A percentile compares a stretch with the other conserved stretches of the same genome.
Conservation (phyloP, 2,329 filamentous ascomycete genomes). For the Colletotrichum coccodes region DNA sequence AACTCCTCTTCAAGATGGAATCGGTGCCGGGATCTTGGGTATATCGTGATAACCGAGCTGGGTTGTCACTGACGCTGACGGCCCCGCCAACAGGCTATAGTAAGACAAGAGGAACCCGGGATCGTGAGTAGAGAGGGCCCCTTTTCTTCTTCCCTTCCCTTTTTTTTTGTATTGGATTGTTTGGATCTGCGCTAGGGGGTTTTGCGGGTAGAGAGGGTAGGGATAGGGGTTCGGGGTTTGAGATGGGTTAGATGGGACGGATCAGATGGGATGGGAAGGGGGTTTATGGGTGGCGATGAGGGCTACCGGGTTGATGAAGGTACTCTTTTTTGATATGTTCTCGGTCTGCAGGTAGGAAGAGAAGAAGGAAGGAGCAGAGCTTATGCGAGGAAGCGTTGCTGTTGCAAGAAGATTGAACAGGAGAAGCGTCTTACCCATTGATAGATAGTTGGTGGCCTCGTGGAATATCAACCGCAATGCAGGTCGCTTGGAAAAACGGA, state of each 20-base stretch:
- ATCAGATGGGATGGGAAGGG: background rate
- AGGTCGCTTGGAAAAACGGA: background rate
- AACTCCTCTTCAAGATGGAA: background rate
- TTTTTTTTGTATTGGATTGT: too few species aligned
- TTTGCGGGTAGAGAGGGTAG: background rate
- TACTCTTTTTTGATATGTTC: background rate
- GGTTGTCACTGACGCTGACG: background rate
- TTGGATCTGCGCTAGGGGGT: constrained; percentile 7
- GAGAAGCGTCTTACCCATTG: background rate
- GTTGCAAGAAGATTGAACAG: background rate
- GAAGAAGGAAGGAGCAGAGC: background rate
- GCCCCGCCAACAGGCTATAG: background rate
- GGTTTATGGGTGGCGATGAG: background rate
- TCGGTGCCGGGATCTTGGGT: background rate
- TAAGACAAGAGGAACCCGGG: constrained; percentile 5
- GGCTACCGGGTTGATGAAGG: background rate
- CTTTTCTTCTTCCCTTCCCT: too few species aligned
- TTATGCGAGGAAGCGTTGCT: background rate
- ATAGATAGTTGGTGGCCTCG: background rate
- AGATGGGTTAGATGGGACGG: background rate
- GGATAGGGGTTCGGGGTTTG: background rate
- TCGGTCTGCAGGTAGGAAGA: background rate
- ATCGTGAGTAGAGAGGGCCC: background rate
- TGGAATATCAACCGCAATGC: too few species aligned
- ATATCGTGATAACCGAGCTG: background rate